Evolutionary conservation across 352 stramenopile genomes (phyloP).

Genomic region (Globisporangium abappressorium): DNA sequence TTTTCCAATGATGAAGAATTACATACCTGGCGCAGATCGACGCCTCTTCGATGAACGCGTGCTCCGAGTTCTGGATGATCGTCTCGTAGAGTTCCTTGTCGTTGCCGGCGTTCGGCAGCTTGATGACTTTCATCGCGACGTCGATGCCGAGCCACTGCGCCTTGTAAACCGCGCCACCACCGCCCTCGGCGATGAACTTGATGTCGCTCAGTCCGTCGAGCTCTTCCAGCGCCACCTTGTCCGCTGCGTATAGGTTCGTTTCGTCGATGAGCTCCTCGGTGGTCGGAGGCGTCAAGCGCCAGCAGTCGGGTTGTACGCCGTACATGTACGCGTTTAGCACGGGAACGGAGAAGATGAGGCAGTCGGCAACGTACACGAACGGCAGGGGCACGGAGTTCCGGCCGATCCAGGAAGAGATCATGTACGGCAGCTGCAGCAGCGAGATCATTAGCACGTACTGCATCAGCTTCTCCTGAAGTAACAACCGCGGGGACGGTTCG

Average conservation of each 20-base stretch:
- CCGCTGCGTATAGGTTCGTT: constrained; percentile 12
- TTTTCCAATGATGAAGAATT: neutral
- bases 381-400: constrained; percentile 18
- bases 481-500: constrained; percentile 34
- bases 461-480: constrained; percentile 32
- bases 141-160: constrained; percentile 77
- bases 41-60: constrained; percentile 70
- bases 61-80: constrained; percentile 49
- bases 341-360: constrained; percentile 49
- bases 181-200: constrained; percentile 49
- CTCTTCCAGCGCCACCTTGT: constrained; percentile 28
- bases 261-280: constrained; percentile 16
- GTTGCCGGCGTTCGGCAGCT: constrained; percentile 31
- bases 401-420: constrained; percentile 33
- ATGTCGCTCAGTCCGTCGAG: constrained; percentile 19
- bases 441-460: constrained; percentile 27
- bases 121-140: constrained; percentile 68
- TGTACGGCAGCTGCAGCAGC: constrained; percentile 52
- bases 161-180: constrained; percentile 61
- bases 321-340: constrained; percentile 66
- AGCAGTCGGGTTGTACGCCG: constrained; percentile 52
- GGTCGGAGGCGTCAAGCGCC: constrained; percentile 15
- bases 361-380: constrained; percentile 44
- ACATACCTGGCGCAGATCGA: constrained; percentile 35
- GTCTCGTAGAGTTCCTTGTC: constrained; percentile 57